Conservation (phyloP, 257 asterid genomes). For the Solanum boliviense region DNA sequence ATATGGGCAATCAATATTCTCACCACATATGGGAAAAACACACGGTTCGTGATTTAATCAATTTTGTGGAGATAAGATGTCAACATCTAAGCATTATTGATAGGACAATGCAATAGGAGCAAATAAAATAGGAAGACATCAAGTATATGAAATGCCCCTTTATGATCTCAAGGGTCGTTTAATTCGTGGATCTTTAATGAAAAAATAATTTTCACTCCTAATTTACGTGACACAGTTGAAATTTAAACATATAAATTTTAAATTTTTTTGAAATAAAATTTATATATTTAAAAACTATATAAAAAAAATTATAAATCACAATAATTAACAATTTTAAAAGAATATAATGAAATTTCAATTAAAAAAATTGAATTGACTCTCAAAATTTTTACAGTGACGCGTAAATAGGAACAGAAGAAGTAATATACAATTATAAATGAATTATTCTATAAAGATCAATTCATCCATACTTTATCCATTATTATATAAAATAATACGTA, state of each 20-base stretch:
- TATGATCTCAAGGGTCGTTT: background rate
- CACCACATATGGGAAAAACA: background rate
- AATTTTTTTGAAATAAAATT: too few species aligned
- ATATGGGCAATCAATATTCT: background rate
- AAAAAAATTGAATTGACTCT: too few species aligned
- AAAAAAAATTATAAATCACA: background rate
- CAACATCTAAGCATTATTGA: background rate
- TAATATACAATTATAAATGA: background rate
- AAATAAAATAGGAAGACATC: background rate
- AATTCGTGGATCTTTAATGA: background rate
- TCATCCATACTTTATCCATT: background rate
- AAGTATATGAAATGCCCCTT: background rate
- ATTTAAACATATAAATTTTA: too few species aligned
- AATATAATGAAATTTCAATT: background rate
- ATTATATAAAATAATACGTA: background rate
- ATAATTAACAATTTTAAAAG: background rate
- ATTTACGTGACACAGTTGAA: background rate
- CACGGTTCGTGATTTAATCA: background rate
- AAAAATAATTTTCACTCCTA: background rate
- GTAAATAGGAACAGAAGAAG: background rate
- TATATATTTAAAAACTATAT: background rate
- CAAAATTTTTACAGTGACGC: fast-evolving
- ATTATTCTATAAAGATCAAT: background rate
- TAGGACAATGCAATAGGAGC: background rate
- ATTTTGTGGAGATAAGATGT: background rate